Evolutionary conservation across 192 early-diverging fungal genomes (phyloP).

Genomic region (Piromyces finnis): DNA sequence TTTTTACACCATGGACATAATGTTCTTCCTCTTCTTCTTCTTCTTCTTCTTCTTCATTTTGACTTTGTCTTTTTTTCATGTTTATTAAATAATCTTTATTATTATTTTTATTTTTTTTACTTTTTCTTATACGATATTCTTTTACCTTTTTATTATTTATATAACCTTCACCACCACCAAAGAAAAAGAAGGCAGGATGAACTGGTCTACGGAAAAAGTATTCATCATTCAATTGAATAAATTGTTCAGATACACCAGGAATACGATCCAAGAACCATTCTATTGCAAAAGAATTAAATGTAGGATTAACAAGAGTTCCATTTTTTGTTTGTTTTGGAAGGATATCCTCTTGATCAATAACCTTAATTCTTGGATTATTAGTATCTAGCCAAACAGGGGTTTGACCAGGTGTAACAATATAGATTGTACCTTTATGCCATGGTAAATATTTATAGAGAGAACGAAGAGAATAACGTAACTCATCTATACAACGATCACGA

Average conservation of each 20-base stretch:
- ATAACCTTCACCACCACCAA: background rate
- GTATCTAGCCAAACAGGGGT: background rate
- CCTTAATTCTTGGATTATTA: background rate
- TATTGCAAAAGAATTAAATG: background rate
- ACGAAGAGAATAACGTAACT: background rate
- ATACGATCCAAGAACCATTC: background rate
- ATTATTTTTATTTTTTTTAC: background rate
- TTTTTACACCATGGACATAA: background rate
- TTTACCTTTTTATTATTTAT: background rate
- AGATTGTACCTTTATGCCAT: background rate
- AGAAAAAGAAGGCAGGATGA: background rate
- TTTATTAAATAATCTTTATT: background rate
- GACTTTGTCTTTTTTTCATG: background rate
- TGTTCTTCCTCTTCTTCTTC: background rate
- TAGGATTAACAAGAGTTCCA: background rate
- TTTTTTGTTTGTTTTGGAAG: background rate
- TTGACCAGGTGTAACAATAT: background rate
- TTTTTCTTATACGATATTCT: background rate
- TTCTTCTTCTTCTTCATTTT: background rate
- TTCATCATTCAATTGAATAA: background rate
- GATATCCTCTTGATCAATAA: background rate
- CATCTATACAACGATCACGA: background rate
- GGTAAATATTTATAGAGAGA: background rate
- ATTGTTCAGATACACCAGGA: background rate
- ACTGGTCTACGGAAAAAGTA: background rate